Evolutionary conservation across 345 rosid genomes (phyloP).

Genomic region (Passiflora organensis): DNA sequence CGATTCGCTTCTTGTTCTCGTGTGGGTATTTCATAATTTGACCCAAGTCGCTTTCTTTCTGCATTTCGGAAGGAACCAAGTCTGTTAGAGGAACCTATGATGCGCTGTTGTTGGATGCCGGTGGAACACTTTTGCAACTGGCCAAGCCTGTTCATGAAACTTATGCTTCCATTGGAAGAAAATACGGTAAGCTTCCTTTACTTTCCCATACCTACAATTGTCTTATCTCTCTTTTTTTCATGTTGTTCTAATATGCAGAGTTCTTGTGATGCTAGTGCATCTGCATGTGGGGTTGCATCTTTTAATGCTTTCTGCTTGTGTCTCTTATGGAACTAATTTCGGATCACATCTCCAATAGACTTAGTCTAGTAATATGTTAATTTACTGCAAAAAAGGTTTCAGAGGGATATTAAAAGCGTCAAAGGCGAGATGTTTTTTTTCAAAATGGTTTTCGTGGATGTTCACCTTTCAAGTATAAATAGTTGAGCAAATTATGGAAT

Average conservation of each 20-base stretch:
- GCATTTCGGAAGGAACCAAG: not conserved
- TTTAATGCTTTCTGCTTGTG: too few species aligned
- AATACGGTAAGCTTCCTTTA: constrained; percentile 53
- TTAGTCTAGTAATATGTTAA: too few species aligned
- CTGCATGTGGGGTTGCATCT: too few species aligned
- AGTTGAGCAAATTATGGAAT: not conserved
- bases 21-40: constrained; percentile 5
- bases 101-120: constrained; percentile 79
- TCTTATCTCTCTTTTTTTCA: not conserved
- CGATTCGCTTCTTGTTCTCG: too few species aligned
- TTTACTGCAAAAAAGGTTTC: too few species aligned
- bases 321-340: too few species aligned
- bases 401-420: not conserved
- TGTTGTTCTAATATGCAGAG: not conserved
- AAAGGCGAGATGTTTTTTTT: not conserved
- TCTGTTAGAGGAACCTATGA: constrained; percentile 47
- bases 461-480: not conserved
- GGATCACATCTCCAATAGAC: too few species aligned
- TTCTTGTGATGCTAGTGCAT: too few species aligned
- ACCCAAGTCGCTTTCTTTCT: not conserved
- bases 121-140: constrained; percentile 84
- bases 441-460: not conserved
- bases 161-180: constrained; percentile 67
- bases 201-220: not conserved
- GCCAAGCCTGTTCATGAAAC: constrained; percentile 69